Evolutionary conservation across 306 rosid species (phyloP).

Genomic region (Lathyrus sativus): DNA sequence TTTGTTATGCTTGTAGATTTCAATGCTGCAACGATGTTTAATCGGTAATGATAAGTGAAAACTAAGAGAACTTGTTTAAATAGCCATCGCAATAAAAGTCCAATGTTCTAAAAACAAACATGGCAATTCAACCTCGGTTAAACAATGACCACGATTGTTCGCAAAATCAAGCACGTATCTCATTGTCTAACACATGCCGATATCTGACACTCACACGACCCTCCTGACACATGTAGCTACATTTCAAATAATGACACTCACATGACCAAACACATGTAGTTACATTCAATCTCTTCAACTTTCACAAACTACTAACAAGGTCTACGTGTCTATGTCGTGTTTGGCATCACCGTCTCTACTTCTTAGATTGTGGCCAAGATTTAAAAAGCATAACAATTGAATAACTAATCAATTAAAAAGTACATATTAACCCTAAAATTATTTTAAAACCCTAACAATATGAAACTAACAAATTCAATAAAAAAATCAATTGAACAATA

Average conservation of each 20-base stretch:
- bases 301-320: not conserved
- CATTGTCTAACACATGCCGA: no score
- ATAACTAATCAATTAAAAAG: not conserved
- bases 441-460: not conserved
- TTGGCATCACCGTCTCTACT: not conserved
- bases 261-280: not conserved
- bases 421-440: not conserved
- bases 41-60: slow-evolving; percentile 10
- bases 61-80: not conserved
- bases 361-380: no score
- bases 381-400: not conserved
- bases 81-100: not conserved
- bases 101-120: not conserved
- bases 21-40: slow-evolving; percentile 55
- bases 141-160: not conserved
- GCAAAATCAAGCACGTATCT: no score
- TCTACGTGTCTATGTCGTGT: not conserved
- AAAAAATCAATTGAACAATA: slow-evolving; percentile 5
- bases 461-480: not conserved
- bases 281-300: not conserved
- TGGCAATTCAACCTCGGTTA: not conserved
- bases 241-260: not conserved
- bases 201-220: no score
- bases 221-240: not conserved
- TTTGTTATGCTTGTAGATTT: slow-evolving; percentile 91